Conservation (phyloP, 2,329 filamentous ascomycete species). For the Calonectria pseudoreteaudii region DNA sequence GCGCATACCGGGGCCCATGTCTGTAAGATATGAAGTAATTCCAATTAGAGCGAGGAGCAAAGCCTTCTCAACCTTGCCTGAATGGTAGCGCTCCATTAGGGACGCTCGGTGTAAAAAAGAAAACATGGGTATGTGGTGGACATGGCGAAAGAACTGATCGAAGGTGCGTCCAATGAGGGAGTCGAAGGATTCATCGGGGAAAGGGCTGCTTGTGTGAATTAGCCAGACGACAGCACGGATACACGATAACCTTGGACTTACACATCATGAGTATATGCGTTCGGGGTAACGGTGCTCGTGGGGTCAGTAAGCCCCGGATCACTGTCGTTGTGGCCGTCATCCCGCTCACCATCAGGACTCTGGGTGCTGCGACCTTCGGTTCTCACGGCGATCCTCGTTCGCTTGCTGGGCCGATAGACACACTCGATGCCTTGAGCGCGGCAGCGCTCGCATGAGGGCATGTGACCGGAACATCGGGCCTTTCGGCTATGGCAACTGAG, state of each 20-base stretch:
- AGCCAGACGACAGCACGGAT: slow-evolving; percentile 26
- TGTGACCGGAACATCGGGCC: slow-evolving; percentile 68
- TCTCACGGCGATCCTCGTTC: slow-evolving; percentile 45
- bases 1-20: slow-evolving; percentile 63
- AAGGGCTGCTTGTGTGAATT: slow-evolving; percentile 42
- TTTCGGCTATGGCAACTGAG: slow-evolving; percentile 69
- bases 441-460: slow-evolving; percentile 64
- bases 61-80: slow-evolving; percentile 66
- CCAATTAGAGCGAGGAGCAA: slow-evolving; percentile 66
- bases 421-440: slow-evolving; percentile 66
- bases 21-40: slow-evolving; percentile 67
- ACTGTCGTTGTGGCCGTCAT: slow-evolving; percentile 50
- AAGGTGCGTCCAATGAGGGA: slow-evolving; percentile 64
- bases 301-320: slow-evolving; percentile 50
- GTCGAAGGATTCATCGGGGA: slow-evolving; percentile 59
- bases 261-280: slow-evolving; percentile 49
- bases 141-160: slow-evolving; percentile 68
- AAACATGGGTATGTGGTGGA: slow-evolving; percentile 70
- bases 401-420: slow-evolving; percentile 64
- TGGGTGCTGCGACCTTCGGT: slow-evolving; percentile 46
- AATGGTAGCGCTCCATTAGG: slow-evolving; percentile 69
- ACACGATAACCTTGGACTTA: slow-evolving; percentile 38
- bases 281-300: slow-evolving; percentile 48
- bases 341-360: slow-evolving; percentile 50
- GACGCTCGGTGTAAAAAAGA: slow-evolving; percentile 70